Base-by-base conservation (phyloP, 306 rosid genomes). In the Quillaja saponaria region DNA sequence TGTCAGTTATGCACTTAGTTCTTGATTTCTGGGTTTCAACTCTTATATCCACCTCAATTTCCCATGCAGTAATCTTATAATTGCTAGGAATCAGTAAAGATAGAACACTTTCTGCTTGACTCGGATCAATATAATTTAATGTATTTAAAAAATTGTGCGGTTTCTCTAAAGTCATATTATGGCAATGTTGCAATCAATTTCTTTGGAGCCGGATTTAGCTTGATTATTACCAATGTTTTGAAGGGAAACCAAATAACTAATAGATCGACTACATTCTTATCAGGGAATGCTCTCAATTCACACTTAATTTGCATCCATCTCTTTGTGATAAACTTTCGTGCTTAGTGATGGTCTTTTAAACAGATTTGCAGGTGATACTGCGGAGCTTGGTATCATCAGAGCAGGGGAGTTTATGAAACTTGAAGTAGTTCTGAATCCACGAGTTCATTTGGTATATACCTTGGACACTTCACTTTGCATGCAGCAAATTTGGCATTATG, bases 401-500 rank as follows among this genome's bases (percentile, higher is more conserved):
- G 86, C 72, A n/a, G 96, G 99, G 40, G 68, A 70, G 25, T 69
- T 33, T 49, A 86, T 83, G 69, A 81, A 84, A 77, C 81, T 75
- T 40, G 75, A 87, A 64, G 77, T 79, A 60, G 80, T 68, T 82
- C 68, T 89, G 72, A 80, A 83, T 56, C 90, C 96, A 56, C 94
- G 96, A 55, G 91, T 89, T 68, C 91, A 92, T 76, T 86, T 92
- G 89, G 99, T 89, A 83, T n/a, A n/a, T n/a, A n/a, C n/a, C n/a
- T n/a, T n/a, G n/a, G n/a, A n/a, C n/a, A n/a, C n/a, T n/a, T n/a
- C n/a, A n/a, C n/a, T n/a, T n/a, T n/a, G n/a, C n/a, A n/a, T n/a
- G n/a, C n/a, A n/a, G n/a, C n/a, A n/a, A n/a, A n/a, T n/a, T n/a
- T n/a, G n/a, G n/a, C n/a, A n/a, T n/a, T n/a, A n/a, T n/a, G n/a